These are phyloP conservation scores for Achaetomium macrosporum DNA, from an alignment of 2,329 filamentous ascomycete genomes.

Conservation along the genomic window DNA sequence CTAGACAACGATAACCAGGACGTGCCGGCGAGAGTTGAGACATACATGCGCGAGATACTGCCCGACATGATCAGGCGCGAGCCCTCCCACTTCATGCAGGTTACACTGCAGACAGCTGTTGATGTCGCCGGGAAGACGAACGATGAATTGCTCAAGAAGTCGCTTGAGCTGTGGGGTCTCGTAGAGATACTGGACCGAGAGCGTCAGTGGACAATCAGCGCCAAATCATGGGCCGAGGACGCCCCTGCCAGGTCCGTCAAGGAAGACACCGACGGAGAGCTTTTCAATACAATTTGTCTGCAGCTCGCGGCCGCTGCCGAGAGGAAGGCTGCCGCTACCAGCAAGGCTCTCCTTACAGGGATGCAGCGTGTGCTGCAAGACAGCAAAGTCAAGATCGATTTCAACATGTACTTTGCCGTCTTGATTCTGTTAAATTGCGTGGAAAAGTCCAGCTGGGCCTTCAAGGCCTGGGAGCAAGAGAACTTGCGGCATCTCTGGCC, in stretches of 20 bases:
- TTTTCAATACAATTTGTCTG: conserved; percentile 56
- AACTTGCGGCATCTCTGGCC: conserved; percentile 56
- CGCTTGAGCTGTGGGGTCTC: conserved; percentile 58
- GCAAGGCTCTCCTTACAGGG: conserved; percentile 51
- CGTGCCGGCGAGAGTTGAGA: conserved; percentile 52
- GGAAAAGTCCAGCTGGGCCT: conserved; percentile 63
- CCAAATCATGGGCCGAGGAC: conserved; percentile 39
- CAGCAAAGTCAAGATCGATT: conserved; percentile 53
- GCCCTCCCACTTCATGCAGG: conserved; percentile 53
- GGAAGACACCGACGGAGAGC: conserved; percentile 49
- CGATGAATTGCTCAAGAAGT: conserved; percentile 51
- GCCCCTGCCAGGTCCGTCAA: conserved; percentile 43
- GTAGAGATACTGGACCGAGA: conserved; percentile 62
- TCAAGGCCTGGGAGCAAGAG: conserved; percentile 62
- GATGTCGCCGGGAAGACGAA: conserved; percentile 42
- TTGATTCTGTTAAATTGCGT: conserved; percentile 60
- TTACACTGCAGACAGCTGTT: conserved; percentile 48
- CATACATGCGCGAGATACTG: conserved; percentile 54
- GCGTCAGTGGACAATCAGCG: conserved; percentile 53
- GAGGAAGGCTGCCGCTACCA: conserved; percentile 55
- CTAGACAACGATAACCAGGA: conserved; percentile 58
- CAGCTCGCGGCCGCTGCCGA: conserved; percentile 61
- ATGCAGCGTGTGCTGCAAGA: conserved; percentile 58
- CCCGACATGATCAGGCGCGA: conserved; percentile 54
- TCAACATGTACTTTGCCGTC: conserved; percentile 56